Evolutionary conservation across 2,329 filamentous ascomycete genomes (phyloP).

Genomic region (Diaporthe eres): DNA sequence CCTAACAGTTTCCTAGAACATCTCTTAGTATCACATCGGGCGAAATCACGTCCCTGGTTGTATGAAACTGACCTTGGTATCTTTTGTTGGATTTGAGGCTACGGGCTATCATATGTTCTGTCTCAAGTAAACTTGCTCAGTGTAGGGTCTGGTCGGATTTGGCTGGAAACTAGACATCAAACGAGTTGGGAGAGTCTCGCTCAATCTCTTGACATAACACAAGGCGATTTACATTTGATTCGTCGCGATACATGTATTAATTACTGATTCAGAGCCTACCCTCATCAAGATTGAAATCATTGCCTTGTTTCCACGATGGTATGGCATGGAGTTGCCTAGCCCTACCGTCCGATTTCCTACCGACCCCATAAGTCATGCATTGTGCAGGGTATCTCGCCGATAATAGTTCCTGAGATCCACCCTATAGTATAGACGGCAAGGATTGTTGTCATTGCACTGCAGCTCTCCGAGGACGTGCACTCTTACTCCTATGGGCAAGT

Average conservation of each 20-base stretch:
- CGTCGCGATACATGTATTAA: background rate
- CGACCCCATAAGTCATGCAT: background rate
- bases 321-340: background rate
- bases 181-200: background rate
- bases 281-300: background rate
- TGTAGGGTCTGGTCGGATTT: background rate
- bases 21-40: background rate
- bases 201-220: background rate
- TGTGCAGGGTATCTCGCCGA: background rate
- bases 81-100: background rate
- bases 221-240: background rate
- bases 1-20: background rate
- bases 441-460: slow-evolving; percentile 1
- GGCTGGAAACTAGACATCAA: background rate
- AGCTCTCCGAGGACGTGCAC: background rate
- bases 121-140: background rate
- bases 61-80: background rate
- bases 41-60: no score
- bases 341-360: background rate
- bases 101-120: background rate
- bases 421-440: background rate
- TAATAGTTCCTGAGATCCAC: background rate
- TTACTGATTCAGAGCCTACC: background rate
- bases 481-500: slow-evolving; percentile 3
- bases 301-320: background rate